Evolutionary conservation across 2,329 filamentous ascomycete genomes (phyloP).

Genomic region (Penicillium sp.): DNA sequence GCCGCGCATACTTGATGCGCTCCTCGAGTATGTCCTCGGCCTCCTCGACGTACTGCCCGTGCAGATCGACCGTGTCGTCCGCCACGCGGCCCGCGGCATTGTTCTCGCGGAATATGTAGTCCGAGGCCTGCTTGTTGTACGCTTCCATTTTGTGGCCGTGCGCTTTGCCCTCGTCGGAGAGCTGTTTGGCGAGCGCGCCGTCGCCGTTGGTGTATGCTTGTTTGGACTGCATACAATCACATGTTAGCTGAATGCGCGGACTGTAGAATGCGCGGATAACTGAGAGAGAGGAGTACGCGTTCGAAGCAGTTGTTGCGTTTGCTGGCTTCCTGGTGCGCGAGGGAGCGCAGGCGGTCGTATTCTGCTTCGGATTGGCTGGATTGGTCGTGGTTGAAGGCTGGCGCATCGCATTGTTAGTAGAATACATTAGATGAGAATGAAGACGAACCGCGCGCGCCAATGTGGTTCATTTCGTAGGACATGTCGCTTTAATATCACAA

Average conservation of each 20-base stretch:
- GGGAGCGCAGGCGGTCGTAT: slow-evolving; percentile 83
- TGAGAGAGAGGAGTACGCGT: slow-evolving; percentile 45
- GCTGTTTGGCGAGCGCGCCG: slow-evolving; percentile 73
- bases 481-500: not conserved
- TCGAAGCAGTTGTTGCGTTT: slow-evolving; percentile 77
- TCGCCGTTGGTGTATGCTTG: slow-evolving; percentile 81
- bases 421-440: not conserved
- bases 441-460: slow-evolving; percentile 11
- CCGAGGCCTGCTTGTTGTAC: slow-evolving; percentile 86
- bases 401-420: not conserved
- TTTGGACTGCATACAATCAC: slow-evolving; percentile 52
- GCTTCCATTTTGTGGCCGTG: slow-evolving; percentile 81
- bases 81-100: slow-evolving; percentile 73
- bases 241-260: not conserved
- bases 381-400: slow-evolving; percentile 69
- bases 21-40: slow-evolving; percentile 86
- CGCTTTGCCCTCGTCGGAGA: slow-evolving; percentile 78
- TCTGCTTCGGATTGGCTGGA: slow-evolving; percentile 67
- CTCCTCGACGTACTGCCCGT: slow-evolving; percentile 92
- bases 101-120: slow-evolving; percentile 94
- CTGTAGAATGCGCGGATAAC: not conserved
- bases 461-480: slow-evolving; percentile 14
- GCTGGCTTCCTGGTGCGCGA: slow-evolving; percentile 74
- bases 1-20: slow-evolving; percentile 73
- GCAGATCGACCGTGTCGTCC: slow-evolving; percentile 83